These are phyloP conservation scores for Arabis alpina DNA, from an alignment of 345 rosid species.

Conservation along the genomic window DNA sequence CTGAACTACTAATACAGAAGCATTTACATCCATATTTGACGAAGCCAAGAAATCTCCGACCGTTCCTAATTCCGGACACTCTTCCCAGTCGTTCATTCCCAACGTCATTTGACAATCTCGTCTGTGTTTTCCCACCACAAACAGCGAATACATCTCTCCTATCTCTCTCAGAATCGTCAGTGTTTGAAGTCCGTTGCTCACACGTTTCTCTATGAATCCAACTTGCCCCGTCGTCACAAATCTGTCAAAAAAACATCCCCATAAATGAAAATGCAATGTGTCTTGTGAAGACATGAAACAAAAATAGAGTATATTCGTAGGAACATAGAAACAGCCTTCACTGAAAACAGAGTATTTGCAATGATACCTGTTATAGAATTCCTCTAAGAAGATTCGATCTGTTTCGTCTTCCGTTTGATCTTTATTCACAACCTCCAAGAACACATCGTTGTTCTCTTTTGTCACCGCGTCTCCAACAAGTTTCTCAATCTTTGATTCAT, in stretches of 20 bases:
- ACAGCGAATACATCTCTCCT: conserved; percentile 57
- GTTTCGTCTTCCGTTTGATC: conserved; percentile 47
- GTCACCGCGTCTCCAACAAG: conserved; percentile 30
- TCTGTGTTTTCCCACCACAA: conserved; percentile 71
- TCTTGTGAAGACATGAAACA: background rate
- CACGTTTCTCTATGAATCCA: conserved; percentile 59
- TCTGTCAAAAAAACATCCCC: conserved; percentile 37
- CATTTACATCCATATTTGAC: conserved; percentile 50
- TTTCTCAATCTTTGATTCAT: conserved; percentile 12
- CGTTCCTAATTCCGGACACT: conserved; percentile 75
- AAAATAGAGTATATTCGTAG: background rate
- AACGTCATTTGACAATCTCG: conserved; percentile 54
- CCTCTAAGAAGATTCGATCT: conserved; percentile 59
- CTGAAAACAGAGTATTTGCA: conserved; percentile 1
- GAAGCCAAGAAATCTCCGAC: conserved; percentile 79
- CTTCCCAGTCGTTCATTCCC: conserved; percentile 89
- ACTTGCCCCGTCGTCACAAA: conserved; percentile 63
- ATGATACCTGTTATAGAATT: conserved; percentile 62
- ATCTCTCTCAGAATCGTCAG: conserved; percentile 52
- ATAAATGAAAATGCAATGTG: background rate
- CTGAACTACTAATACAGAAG: conserved; percentile 77
- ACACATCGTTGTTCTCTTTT: conserved; percentile 42
- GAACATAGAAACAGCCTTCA: background rate
- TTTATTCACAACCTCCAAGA: conserved; percentile 49
- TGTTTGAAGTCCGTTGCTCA: conserved; percentile 53